A percentile compares a stretch with the other conserved stretches of the same genome.
Evolutionary conservation across 208 protist species (phyloP).

Genomic region (Blechomonas ayalai): DNA sequence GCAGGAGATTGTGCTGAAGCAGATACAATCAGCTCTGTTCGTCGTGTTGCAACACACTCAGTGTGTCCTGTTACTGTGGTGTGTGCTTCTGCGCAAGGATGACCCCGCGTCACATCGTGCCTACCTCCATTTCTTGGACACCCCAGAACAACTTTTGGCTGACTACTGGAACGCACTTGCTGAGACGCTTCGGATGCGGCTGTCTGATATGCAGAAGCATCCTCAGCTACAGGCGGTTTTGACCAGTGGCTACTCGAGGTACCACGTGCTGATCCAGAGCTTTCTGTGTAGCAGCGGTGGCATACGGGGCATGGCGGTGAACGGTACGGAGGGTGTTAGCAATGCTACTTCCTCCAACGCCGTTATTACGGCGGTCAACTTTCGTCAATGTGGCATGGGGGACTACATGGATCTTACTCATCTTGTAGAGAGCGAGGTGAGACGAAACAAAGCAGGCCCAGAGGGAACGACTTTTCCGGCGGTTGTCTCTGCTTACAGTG

Average conservation of each 20-base stretch:
- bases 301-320: background rate
- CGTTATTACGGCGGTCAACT: background rate
- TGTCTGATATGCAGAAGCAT: conserved; percentile 44
- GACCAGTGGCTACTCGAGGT: conserved; percentile 33
- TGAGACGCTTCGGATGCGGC: conserved; percentile 50
- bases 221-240: conserved; percentile 33
- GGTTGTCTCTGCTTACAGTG: background rate
- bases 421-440: conserved; percentile 6
- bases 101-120: conserved; percentile 29
- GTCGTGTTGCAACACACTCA: conserved; percentile 49
- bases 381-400: conserved; percentile 8
- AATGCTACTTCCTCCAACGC: background rate
- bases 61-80: conserved; percentile 58
- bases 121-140: conserved; percentile 34
- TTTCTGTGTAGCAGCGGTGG: conserved; percentile 26
- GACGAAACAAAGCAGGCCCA: too few relatives aligned
- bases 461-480: background rate
- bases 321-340: background rate
- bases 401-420: conserved; percentile 11
- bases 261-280: conserved; percentile 32
- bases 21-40: conserved; percentile 44
- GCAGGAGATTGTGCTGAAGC: conserved; percentile 32
- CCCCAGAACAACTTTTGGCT: conserved; percentile 46
- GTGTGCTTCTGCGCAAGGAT: conserved; percentile 38
- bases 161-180: conserved; percentile 62